These are phyloP conservation scores for Solanum bulbocastanum DNA, from an alignment of 257 asterid genomes.

Conservation along the genomic window DNA sequence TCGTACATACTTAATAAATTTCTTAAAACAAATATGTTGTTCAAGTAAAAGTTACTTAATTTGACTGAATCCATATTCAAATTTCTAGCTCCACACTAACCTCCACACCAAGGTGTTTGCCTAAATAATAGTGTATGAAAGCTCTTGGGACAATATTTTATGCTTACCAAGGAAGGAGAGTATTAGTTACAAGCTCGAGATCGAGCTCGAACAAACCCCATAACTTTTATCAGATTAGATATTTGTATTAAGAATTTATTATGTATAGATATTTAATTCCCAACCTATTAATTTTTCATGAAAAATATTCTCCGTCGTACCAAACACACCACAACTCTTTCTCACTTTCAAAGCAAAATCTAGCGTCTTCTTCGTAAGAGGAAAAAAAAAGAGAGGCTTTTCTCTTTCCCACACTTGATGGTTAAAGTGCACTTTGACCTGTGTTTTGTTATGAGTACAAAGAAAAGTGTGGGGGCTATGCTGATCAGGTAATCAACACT, in stretches of 20 bases:
- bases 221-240: neutral
- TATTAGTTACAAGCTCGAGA: neutral
- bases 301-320: neutral
- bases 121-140: neutral
- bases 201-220: neutral
- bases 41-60: too few relatives aligned
- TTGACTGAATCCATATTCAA: neutral
- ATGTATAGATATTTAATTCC: neutral
- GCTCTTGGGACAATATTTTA: neutral
- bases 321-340: neutral
- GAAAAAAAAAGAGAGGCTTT: neutral
- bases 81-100: neutral
- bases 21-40: neutral
- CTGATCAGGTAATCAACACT: neutral
- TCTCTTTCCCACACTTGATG: neutral
- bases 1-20: neutral
- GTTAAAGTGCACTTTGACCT: constrained; percentile 2
- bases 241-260: neutral
- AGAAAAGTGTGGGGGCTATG: neutral
- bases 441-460: neutral
- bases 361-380: neutral
- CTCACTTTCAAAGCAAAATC: neutral
- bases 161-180: neutral
- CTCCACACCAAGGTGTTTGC: neutral
- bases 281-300: neutral